These are phyloP conservation scores for Daldinia loculata DNA, from an alignment of 495 filamentous ascomycete species.

Conservation along the genomic window DNA sequence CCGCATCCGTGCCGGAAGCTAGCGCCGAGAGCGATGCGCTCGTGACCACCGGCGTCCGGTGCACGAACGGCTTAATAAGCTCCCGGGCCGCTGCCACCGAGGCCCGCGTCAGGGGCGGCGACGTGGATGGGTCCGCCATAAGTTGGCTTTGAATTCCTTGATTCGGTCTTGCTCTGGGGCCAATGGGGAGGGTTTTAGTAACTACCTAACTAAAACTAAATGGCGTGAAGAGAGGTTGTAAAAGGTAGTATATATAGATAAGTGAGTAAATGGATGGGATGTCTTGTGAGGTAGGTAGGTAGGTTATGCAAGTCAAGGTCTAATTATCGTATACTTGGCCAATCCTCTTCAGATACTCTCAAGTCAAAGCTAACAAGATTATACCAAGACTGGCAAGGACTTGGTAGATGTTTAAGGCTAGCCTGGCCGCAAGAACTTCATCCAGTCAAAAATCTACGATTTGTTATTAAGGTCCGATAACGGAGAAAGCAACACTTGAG, in stretches of 20 bases:
- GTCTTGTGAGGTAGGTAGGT: background rate
- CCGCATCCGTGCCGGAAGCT: constrained; percentile 68
- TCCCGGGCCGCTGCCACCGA: constrained; percentile 74
- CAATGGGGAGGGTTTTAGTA: background rate
- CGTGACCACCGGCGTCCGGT: constrained; percentile 84
- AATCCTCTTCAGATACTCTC: background rate
- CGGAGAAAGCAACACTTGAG: constrained; percentile 21
- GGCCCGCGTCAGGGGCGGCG: constrained; percentile 69
- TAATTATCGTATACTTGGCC: background rate
- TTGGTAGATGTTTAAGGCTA: background rate
- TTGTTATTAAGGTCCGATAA: constrained; percentile 36
- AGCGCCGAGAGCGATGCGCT: constrained; percentile 74
- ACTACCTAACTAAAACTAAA: background rate
- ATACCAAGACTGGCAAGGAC: background rate
- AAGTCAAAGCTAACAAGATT: background rate
- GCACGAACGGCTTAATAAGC: constrained; percentile 78
- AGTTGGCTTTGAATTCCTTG: constrained; percentile 4
- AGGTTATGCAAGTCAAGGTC: background rate
- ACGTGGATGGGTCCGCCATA: constrained; percentile 61
- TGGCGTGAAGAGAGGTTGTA: background rate
- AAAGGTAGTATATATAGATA: background rate
- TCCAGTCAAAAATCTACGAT: constrained; percentile 37
- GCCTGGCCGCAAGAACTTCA: background rate
- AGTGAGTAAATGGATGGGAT: background rate
- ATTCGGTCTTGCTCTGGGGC: background rate